Conservation (phyloP, 257 asterid species). For the Linderniella brevidens region DNA sequence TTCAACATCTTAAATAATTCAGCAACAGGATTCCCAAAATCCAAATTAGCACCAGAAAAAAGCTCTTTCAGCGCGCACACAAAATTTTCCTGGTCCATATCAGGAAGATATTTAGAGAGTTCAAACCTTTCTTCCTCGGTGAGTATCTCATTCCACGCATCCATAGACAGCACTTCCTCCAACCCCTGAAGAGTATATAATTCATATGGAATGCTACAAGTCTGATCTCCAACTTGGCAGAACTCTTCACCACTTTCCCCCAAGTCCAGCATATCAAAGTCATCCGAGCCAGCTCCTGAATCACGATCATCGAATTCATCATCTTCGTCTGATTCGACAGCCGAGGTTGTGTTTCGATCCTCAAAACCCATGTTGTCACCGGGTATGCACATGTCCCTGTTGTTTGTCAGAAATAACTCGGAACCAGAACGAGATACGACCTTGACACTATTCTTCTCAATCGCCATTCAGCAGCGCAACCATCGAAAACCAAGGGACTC, state of each 20-base stretch:
- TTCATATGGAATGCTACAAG: conserved; percentile 82
- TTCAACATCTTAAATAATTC: conserved; percentile 72
- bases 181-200: conserved; percentile 77
- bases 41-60: conserved; percentile 56
- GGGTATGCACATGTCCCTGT: too few relatives aligned
- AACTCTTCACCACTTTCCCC: conserved; percentile 90
- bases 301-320: not conserved
- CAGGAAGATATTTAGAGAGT: conserved; percentile 78
- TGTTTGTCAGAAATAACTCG: too few relatives aligned
- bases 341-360: too few relatives aligned
- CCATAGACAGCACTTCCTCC: conserved; percentile 69
- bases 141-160: conserved; percentile 86
- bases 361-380: too few relatives aligned
- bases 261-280: conserved; percentile 72
- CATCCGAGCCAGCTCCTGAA: conserved; percentile 89
- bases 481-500: not conserved
- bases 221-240: conserved; percentile 85
- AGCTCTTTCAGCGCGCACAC: conserved; percentile 59
- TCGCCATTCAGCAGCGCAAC: too few relatives aligned
- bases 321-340: too few relatives aligned
- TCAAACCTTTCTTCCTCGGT: conserved; percentile 74
- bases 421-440: too few relatives aligned
- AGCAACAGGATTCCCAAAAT: conserved; percentile 71
- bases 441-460: too few relatives aligned
- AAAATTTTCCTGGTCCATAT: conserved; percentile 86